Evolutionary conservation across 2,329 filamentous ascomycete genomes (phyloP), one percentile per base, ranked within the genome.

Genomic region (Camillea tinctor): DNA sequence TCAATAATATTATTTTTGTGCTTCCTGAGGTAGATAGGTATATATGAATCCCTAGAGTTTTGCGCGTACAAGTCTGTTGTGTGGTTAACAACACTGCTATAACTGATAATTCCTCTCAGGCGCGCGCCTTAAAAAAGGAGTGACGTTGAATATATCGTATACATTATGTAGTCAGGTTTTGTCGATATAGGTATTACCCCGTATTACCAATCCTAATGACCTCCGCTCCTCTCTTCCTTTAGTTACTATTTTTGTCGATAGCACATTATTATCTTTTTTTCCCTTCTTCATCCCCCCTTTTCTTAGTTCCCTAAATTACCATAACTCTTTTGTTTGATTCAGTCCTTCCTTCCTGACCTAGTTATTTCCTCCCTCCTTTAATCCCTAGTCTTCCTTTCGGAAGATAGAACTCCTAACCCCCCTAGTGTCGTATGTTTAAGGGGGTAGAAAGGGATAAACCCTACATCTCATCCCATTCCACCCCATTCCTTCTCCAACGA

Each of bases 401-500:
- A 26, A 26, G 24, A 26, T 8, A 26, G 4, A 4, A 8, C 24
- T 8, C 24, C 24, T 26, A 26, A 26, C 4, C 24, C 24, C 8
- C 24, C 24, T 8, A 4, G 8, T 4, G 8, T 26, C 8, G 4
- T 26, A 26, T 26, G 24, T 26, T 26, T 26, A 22, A 17, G 36
- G 59, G 55, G 15, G 61, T 22, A 9, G 40, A 56, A 19, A 60
- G 22, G 36, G 63, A 44, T 49, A 48, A 50, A 19, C 50, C 51
- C 60, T 60, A 61, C 64, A 66, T 49, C 44, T 17, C 44, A n/a
- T 19, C 44, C 44, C 44, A 6, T 21, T 17, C 44, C 20, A 17
- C n/a, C 17, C 24, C 8, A 30, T 30, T 30, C 26, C 8, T 30
- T 30, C 13, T 30, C 26, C 3, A 30, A 9, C 3, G 3, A 30